Evolutionary conservation across 2,329 filamentous ascomycete species (phyloP), one percentile per base, ranked within the genome.

Genomic region (Fusarium sp.): DNA sequence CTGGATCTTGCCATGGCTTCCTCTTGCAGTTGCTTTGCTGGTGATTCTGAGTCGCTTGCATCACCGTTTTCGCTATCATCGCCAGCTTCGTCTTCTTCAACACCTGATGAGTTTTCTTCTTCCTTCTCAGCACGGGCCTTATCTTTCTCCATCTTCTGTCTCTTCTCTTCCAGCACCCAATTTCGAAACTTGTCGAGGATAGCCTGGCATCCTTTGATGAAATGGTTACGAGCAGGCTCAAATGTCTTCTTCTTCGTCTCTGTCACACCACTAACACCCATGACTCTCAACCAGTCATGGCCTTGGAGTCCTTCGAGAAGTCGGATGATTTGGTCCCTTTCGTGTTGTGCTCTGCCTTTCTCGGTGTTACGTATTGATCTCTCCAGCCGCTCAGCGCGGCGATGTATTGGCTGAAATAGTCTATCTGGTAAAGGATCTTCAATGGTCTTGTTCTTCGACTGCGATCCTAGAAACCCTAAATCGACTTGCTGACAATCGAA

Each of bases 131-230:
- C 82, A 9, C 81, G 65, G 15, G 71, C 78, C 60, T 91, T 91
- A 68, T 95, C 94, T 77, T 91, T 93, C 77, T 94, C 92, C 6
- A 90, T 83, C 81, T 94, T 94, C 67, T 93, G 86, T 47, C 92
- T 90, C 84, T 95, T 97, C 81, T 99, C 96, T 79, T 97, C 94
- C 69, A 95, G 89, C 70, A 91, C 95, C 95, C 95, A 98, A 61
- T 89, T 86, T 56, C 91, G 89, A 80, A 98, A 98, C 80, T 98
- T 98, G 71, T 94, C 91, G 26, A 98, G 87, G 35, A 98, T 91
- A 0, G 88, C 88, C 71, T 94, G 88, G 65, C 97, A 95, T 68
- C 97, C 94, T 63, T 87, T 89, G 76, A 98, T 92, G 79, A 98
- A 97, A 80, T 95, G 91, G 68, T 91, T 88, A 33, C 96, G 90